Evolutionary conservation across 2,329 filamentous ascomycete genomes (phyloP), one percentile per base, ranked within the genome.

Genomic region (Trichoderma sp.): DNA sequence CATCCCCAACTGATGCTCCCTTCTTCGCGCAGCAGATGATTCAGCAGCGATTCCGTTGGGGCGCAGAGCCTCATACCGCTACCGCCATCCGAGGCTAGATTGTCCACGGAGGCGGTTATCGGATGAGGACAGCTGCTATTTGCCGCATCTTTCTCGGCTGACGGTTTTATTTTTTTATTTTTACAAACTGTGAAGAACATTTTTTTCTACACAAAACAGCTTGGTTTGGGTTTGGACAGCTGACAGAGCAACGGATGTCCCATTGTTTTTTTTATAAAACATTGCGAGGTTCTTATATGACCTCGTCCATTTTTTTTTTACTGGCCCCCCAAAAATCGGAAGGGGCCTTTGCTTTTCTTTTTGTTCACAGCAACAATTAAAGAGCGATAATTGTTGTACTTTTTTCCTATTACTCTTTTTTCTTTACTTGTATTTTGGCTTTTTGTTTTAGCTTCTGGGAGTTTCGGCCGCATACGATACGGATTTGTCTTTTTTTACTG

Each of bases 71-170:
- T 77, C 84, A 87, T 79, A 76, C 84, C 69, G 80, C 85, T 58
- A 84, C 86, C 77, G 86, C 86, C 55, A 89, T 84, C 71, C 79
- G 80, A 70, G 81, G 82, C 68, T 84, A 80, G 79, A 70, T 72
- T 43, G 70, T 70, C 47, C 53, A 39, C 43, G 73, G 74, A 59
- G 73, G 76, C 68, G 74, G 74, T 59, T 65, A 65, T 30, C 66
- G 59, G 47, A 69, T 65, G 66, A 72, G 67, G 20, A 36, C 66
- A 30, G 57, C 70, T 43, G 59, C 47, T 6, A 70, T 65, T 65
- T 64, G 50, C 43, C 61, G 67, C 47, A 47, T 53, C 47, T 64
- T 64, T 58, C 58, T 62, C 36, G 58, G 50, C 64, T 72, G 34
- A 64, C 43, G 50, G 23, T 39, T 50, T 57, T 36, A 26, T 36